Evolutionary conservation across 2,329 filamentous ascomycete genomes (phyloP), one percentile per base, ranked within the genome.

Genomic region (Cercospora brassicicola): DNA sequence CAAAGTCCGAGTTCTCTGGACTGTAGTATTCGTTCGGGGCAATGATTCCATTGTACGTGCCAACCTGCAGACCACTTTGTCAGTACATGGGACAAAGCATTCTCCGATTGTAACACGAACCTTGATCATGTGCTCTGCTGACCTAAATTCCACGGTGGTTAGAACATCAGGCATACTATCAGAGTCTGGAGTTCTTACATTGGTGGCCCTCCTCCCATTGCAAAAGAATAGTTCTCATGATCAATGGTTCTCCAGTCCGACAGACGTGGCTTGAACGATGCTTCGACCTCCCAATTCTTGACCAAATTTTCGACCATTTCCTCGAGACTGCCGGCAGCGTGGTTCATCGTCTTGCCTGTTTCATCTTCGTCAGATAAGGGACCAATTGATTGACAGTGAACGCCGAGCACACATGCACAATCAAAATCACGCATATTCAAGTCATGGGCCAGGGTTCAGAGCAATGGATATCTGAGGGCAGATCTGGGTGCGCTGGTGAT

Each of bases 251-350:
- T 84, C 89, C 89, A 91, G 78, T 91, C 87, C 2, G 79, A 73
- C 9, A 90, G 81, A 15, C 82, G 74, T 7, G 84, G 84, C 79
- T 91, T 91, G 84, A 89, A 90, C 0, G 87, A 90, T 0, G 89
- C 89, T 77, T 91, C 89, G 62, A 90, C 85, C 77, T 91, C 89
- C 89, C 89, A 91, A 77, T 91, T 91, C 81, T 91, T 90, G 75
- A 91, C 88, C 1, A 91, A 84, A 75, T 90, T 91, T 76, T 90
- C 85, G 45, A 91, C 88, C 4, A 91, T 83, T 59, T 84, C 79
- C 13, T 86, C 84, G 2, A 91, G 84, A 65, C 84, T 88, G 39
- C 82, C 83, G 3, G 86, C 81, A 56, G 79, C 78, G 76, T 90
- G 89, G 73, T 79, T 83, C 78, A 81, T 83, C 39, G 79, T 81